These are phyloP conservation scores for Chloranthus sessilifolius DNA, from an alignment of 164 flowering plant genomes.

Conservation along the genomic window DNA sequence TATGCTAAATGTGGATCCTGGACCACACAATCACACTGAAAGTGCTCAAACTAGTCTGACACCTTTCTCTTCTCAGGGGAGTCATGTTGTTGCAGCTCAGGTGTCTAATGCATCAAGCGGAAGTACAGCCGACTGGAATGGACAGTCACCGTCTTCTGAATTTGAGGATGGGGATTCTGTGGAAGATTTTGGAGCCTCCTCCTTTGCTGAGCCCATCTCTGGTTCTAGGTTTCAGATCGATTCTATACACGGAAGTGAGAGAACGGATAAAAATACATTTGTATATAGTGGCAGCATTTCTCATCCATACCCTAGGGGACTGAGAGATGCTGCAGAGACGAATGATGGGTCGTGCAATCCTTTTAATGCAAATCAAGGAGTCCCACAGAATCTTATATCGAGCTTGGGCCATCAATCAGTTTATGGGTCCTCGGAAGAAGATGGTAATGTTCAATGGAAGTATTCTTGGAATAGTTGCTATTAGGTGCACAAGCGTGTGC, in stretches of 20 bases:
- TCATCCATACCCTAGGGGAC: slow-evolving; percentile 6
- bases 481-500: too few species aligned
- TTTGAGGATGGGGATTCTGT: slow-evolving; percentile 42
- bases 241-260: slow-evolving; percentile 17
- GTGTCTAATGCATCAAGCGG: slow-evolving; percentile 40
- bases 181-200: slow-evolving; percentile 24
- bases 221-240: slow-evolving; percentile 18
- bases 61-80: slow-evolving; percentile 19
- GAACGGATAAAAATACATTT: slow-evolving; percentile 21
- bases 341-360: slow-evolving; percentile 4
- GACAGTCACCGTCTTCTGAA: slow-evolving; percentile 34
- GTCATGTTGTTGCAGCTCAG: slow-evolving; percentile 30
- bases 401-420: slow-evolving; percentile 2
- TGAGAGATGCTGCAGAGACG: neutral
- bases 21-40: slow-evolving; percentile 16
- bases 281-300: neutral
- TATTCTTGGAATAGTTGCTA: neutral
- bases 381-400: neutral
- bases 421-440: neutral
- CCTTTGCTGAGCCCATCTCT: slow-evolving; percentile 18
- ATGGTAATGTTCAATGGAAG: slow-evolving; percentile 4
- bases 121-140: slow-evolving; percentile 35
- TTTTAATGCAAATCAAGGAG: slow-evolving; percentile 3
- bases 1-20: slow-evolving; percentile 25
- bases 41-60: slow-evolving; percentile 25